phyloP scores from a whole-genome alignment of 345 rosid species.

The Gossypium rotundifolium region DNA sequence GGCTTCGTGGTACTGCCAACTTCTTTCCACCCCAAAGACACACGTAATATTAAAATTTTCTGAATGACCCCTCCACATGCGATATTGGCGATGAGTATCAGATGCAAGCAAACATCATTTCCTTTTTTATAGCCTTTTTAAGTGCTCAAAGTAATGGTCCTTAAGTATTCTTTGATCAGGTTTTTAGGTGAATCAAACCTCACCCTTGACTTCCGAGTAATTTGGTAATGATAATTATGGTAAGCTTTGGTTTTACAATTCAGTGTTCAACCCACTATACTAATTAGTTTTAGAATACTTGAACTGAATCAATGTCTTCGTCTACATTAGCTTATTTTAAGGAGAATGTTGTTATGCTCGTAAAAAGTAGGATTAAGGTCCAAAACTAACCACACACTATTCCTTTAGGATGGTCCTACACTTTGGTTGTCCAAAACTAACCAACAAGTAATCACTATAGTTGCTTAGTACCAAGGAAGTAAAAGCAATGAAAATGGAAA shows the following conservation, averaged over 20 bases:
- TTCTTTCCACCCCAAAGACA: background rate
- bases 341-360: too few species aligned
- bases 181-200: background rate
- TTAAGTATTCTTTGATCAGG: background rate
- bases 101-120: background rate
- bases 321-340: too few species aligned
- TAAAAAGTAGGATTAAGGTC: too few species aligned
- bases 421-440: too few species aligned
- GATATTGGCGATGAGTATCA: background rate
- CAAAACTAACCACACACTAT: too few species aligned
- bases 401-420: too few species aligned
- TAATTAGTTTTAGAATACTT: too few species aligned
- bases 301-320: too few species aligned
- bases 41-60: background rate
- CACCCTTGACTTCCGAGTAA: slow-evolving; percentile 7
- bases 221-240: background rate
- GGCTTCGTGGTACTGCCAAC: background rate
- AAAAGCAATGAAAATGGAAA: too few species aligned
- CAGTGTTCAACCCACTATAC: too few species aligned
- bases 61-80: slow-evolving; percentile 1
- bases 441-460: too few species aligned
- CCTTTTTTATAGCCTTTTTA: background rate
- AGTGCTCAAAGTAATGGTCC: slow-evolving; percentile 3
- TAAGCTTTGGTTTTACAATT: background rate
- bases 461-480: too few species aligned